Conservation (phyloP, 352 stramenopile species). For the Phytophthora constricta region DNA sequence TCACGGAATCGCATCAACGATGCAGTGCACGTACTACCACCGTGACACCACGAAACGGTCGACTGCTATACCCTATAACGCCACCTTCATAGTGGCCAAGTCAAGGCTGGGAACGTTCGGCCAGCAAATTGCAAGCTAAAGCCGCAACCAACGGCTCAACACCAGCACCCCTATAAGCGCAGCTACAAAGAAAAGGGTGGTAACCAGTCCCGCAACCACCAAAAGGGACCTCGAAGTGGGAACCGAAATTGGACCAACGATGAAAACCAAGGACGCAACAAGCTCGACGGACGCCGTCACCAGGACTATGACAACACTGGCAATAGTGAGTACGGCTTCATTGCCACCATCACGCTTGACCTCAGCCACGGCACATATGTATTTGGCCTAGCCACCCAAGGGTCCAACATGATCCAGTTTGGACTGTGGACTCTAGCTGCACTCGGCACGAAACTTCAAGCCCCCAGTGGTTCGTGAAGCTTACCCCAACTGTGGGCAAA, state of each 20-base stretch:
- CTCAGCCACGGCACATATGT: background rate
- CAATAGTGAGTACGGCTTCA: conserved; percentile 13
- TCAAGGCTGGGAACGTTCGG: conserved; percentile 22
- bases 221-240: background rate
- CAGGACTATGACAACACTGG: background rate
- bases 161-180: conserved; percentile 4
- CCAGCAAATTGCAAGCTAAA: conserved; percentile 23
- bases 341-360: conserved; percentile 23
- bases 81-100: conserved; percentile 5
- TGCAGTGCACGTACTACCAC: conserved; percentile 15
- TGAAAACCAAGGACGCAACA: background rate
- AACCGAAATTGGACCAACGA: background rate
- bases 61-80: conserved; percentile 24
- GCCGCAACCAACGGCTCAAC: background rate
- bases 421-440: conserved; percentile 21
- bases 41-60: conserved; percentile 13
- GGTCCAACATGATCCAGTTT: conserved; percentile 6
- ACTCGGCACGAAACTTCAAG: conserved; percentile 10
- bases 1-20: background rate
- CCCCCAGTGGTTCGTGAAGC: conserved; percentile 12
- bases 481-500: conserved; percentile 4
- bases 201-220: background rate
- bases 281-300: conserved; percentile 4
- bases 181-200: conserved; percentile 5
- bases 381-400: conserved; percentile 1